Evolutionary conservation across 2,329 filamentous ascomycete genomes (phyloP).

Genomic region (Pseudocercospora fijiensis): DNA sequence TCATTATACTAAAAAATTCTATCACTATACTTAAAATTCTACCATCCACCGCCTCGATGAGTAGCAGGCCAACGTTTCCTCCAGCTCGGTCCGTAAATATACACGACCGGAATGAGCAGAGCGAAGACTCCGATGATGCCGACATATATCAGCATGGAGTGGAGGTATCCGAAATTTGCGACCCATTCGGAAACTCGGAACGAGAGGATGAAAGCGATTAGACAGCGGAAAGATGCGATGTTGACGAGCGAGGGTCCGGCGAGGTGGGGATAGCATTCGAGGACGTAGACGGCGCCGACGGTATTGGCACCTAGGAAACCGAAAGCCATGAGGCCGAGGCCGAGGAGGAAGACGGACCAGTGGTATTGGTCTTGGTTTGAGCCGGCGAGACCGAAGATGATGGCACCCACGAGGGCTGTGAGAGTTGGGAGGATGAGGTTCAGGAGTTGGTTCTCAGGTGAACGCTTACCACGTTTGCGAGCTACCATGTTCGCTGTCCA

Average conservation of each 20-base stretch:
- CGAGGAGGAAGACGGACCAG: constrained; percentile 33
- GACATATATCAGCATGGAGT: constrained; percentile 35
- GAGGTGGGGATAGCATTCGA: constrained; percentile 37
- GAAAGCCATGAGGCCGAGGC: constrained; percentile 34
- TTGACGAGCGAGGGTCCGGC: constrained; percentile 37
- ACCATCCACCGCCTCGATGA: constrained; percentile 15
- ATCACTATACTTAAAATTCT: too few relatives aligned
- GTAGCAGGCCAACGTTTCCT: constrained; percentile 27
- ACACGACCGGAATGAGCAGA: constrained; percentile 32
- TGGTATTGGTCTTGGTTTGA: constrained; percentile 25
- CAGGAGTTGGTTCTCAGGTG: constrained; percentile 34
- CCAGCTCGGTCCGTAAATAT: constrained; percentile 27
- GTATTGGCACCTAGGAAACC: constrained; percentile 36
- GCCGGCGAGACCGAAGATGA: constrained; percentile 34
- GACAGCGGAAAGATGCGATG: constrained; percentile 35
- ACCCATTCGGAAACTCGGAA: constrained; percentile 35
- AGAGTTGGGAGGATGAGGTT: constrained; percentile 33
- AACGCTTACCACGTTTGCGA: constrained; percentile 29
- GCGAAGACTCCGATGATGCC: constrained; percentile 31
- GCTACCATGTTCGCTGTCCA: constrained; percentile 32
- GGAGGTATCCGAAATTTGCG: constrained; percentile 31
- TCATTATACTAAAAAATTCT: too few relatives aligned
- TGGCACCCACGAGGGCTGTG: constrained; percentile 29
- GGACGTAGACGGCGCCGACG: constrained; percentile 35
- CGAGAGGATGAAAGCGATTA: constrained; percentile 34